phyloP scores from a whole-genome alignment of 129 eudicot species.

The Ambrosia trifida region DNA sequence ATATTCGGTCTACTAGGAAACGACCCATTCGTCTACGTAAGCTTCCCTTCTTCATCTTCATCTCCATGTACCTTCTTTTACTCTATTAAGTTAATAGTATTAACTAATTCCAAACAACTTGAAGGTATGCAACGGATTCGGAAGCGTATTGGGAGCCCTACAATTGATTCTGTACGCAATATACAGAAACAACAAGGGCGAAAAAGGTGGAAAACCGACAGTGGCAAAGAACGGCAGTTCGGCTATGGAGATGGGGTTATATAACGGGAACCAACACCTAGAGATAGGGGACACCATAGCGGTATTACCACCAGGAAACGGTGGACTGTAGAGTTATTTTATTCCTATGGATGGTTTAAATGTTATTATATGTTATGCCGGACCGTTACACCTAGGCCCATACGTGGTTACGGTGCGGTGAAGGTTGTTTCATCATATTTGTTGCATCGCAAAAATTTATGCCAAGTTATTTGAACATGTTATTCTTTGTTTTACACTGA shows the following conservation, averaged over 20 bases:
- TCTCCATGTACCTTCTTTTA: not conserved
- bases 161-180: conserved; percentile 76
- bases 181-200: conserved; percentile 55
- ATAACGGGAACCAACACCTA: conserved; percentile 10
- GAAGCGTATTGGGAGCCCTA: conserved; percentile 67
- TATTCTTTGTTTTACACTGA: not conserved
- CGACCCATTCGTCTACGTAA: conserved; percentile 73
- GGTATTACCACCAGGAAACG: not conserved
- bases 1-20: conserved; percentile 78
- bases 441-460: not conserved
- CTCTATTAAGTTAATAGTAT: too few species aligned
- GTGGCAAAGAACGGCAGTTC: conserved; percentile 25
- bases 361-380: not conserved
- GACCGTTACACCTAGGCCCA: not conserved
- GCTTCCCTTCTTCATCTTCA: conserved; percentile 19
- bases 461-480: not conserved
- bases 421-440: not conserved
- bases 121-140: conserved; percentile 83
- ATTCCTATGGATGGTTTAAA: not conserved
- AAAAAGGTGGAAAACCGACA: conserved; percentile 19
- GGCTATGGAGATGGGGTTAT: conserved; percentile 47
- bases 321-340: not conserved
- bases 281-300: not conserved
- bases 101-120: not conserved
- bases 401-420: not conserved